A percentile compares a stretch with the other conserved stretches of the same genome.
Conservation (phyloP, 2,329 filamentous ascomycete genomes). For the Orbilia brochopaga region DNA sequence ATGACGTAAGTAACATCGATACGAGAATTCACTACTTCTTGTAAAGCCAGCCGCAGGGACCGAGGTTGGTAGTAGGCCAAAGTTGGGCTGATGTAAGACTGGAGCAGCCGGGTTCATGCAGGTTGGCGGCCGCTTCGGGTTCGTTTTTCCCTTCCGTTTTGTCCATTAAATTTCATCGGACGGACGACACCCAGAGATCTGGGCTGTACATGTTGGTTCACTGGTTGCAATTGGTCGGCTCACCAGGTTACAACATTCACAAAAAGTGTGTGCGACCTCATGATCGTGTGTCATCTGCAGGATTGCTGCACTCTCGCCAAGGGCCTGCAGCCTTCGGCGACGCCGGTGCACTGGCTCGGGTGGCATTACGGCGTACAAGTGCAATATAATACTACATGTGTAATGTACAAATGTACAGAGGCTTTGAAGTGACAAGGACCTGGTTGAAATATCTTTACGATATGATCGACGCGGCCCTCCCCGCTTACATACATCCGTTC, state of each 20-base stretch:
- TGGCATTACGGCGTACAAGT: background rate
- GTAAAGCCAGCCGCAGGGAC: no score
- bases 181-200: background rate
- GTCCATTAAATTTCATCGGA: background rate
- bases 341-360: constrained; percentile 1
- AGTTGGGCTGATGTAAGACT: no score
- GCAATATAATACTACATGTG: background rate
- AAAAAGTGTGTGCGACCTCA: constrained; percentile 2
- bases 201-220: no score
- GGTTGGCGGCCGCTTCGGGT: background rate
- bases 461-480: no score
- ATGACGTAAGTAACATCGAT: background rate
- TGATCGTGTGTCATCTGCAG: background rate
- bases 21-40: no score
- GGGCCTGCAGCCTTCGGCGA: background rate
- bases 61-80: no score
- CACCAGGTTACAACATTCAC: no score
- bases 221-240: no score
- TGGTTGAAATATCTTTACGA: no score
- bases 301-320: background rate
- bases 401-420: background rate
- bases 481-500: no score
- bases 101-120: background rate
- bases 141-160: background rate
- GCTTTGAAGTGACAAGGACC: no score